Evolutionary conservation across 257 asterid genomes (phyloP).

Genomic region (Solanum corneliomulleri): DNA sequence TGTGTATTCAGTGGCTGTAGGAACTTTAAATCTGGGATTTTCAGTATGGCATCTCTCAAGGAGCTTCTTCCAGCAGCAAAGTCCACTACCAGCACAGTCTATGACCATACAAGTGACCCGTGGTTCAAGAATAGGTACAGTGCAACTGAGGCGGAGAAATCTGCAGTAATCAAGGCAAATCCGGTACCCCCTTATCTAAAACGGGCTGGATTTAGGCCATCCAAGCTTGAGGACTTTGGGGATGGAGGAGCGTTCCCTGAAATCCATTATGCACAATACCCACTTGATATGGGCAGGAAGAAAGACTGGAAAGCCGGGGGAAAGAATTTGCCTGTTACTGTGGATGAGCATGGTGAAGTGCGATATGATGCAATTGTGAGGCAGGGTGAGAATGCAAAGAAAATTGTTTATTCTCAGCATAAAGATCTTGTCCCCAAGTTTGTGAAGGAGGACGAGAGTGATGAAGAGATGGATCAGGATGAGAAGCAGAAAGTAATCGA

Average conservation of each 20-base stretch:
- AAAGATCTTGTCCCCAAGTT: slow-evolving; percentile 68
- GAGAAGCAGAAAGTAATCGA: slow-evolving; percentile 77
- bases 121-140: slow-evolving; percentile 54
- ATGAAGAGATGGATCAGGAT: slow-evolving; percentile 62
- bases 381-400: slow-evolving; percentile 80
- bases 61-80: slow-evolving; percentile 32
- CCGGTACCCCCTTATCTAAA: slow-evolving; percentile 66
- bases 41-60: slow-evolving; percentile 28
- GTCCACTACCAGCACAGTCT: slow-evolving; percentile 14
- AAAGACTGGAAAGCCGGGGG: slow-evolving; percentile 40
- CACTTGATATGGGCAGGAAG: slow-evolving; percentile 76
- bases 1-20: background rate
- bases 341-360: slow-evolving; percentile 77
- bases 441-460: slow-evolving; percentile 35
- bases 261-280: slow-evolving; percentile 73
- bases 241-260: slow-evolving; percentile 96
- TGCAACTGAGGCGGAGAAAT: slow-evolving; percentile 41
- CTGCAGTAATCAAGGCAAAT: slow-evolving; percentile 39
- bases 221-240: slow-evolving; percentile 77
- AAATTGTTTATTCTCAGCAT: slow-evolving; percentile 75
- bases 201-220: slow-evolving; percentile 74
- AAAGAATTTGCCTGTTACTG: slow-evolving; percentile 68
- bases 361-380: slow-evolving; percentile 79
- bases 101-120: slow-evolving; percentile 39
- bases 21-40: background rate